Evolutionary conservation across 148 eudicot genomes (phyloP).

Genomic region (Fagopyrum esculentum): DNA sequence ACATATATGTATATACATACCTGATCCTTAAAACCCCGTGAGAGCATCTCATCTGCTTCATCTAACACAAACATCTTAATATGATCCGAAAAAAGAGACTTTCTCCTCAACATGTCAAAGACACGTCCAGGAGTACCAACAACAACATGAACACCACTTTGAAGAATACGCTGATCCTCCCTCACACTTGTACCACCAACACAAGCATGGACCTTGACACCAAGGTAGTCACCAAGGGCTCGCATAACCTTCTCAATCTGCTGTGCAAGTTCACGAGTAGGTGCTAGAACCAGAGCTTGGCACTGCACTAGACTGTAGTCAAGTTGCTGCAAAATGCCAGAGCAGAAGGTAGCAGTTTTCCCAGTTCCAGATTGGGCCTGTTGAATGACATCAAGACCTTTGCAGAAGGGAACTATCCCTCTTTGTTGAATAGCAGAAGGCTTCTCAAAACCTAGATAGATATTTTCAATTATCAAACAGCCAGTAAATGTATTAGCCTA

Average conservation of each 20-base stretch:
- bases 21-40: constrained; percentile 50
- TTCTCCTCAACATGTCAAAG: constrained; percentile 36
- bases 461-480: not conserved
- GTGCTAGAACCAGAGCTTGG: constrained; percentile 32
- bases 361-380: constrained; percentile 50
- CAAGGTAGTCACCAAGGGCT: constrained; percentile 42
- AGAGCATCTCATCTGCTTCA: constrained; percentile 51
- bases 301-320: constrained; percentile 33
- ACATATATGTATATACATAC: constrained; percentile 10
- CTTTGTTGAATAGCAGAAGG: constrained; percentile 50
- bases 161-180: constrained; percentile 40
- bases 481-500: not conserved
- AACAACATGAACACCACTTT: constrained; percentile 44
- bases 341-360: constrained; percentile 42
- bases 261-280: constrained; percentile 42
- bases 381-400: constrained; percentile 45
- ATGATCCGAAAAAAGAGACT: constrained; percentile 27
- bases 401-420: constrained; percentile 45
- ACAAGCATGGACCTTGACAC: constrained; percentile 46
- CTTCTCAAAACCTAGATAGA: constrained; percentile 35
- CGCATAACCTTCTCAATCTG: constrained; percentile 49
- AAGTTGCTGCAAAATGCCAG: constrained; percentile 40
- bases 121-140: constrained; percentile 19
- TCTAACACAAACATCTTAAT: constrained; percentile 46
- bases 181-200: constrained; percentile 43